Evolutionary conservation across 148 eudicot species (phyloP).

Genomic region (Vaccinium macrocarpon): DNA sequence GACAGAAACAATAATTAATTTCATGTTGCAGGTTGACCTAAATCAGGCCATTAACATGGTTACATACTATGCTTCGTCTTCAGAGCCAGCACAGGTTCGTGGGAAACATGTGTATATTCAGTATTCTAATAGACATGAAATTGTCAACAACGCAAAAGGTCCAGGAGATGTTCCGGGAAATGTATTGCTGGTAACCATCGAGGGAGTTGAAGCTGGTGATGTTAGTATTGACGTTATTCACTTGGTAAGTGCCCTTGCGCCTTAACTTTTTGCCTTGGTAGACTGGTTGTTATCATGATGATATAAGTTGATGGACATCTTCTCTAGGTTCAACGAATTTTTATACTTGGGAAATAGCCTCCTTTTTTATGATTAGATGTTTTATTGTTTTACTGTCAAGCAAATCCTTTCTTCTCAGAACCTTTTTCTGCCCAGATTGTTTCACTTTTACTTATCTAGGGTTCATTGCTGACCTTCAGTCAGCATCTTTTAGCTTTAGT

Average conservation of each 20-base stretch:
- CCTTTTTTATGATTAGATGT: not conserved
- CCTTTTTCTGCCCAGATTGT: not conserved
- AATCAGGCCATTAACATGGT: slow-evolving; percentile 82
- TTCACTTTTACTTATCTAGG: not conserved
- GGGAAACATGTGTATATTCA: slow-evolving; percentile 73
- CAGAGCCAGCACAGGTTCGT: slow-evolving; percentile 70
- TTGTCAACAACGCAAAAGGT: slow-evolving; percentile 58
- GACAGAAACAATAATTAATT: not conserved
- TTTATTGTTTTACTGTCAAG: not conserved
- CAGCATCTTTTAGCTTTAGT: not conserved
- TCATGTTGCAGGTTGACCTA: slow-evolving; percentile 47
- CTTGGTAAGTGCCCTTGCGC: slow-evolving; percentile 45
- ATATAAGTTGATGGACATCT: not conserved
- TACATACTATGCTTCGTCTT: slow-evolving; percentile 65
- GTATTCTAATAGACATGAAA: slow-evolving; percentile 74
- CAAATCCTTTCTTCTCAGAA: not conserved
- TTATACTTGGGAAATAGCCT: not conserved
- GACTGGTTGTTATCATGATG: not conserved
- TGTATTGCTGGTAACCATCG: slow-evolving; percentile 75
- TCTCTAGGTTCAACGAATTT: not conserved
- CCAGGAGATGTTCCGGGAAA: slow-evolving; percentile 75
- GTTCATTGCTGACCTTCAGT: not conserved
- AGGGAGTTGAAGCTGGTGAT: slow-evolving; percentile 73
- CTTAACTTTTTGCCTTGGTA: not conserved
- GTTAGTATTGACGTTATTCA: slow-evolving; percentile 81